phyloP scores from a whole-genome alignment of 768 basidiomycete species.

The Suillus decipiens region DNA sequence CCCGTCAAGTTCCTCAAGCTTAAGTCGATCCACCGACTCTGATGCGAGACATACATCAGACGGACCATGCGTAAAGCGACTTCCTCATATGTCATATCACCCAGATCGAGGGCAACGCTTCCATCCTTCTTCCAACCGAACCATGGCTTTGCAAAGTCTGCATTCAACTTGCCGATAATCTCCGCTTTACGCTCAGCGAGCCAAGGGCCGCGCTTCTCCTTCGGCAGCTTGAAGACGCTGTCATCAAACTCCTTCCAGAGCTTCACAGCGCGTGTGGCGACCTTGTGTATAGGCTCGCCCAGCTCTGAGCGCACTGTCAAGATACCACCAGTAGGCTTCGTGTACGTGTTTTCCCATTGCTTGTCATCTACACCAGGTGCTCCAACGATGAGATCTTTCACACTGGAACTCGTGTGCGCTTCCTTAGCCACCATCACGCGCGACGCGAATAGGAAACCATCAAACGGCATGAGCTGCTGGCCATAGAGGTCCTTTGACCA shows the following conservation, averaged over 20 bases:
- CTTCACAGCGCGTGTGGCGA: constrained; percentile 95
- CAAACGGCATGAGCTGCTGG: constrained; percentile 96
- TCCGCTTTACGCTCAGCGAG: constrained; percentile 84
- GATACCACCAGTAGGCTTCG: constrained; percentile 92
- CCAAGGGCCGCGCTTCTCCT: constrained; percentile 94
- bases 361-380: constrained; percentile 90
- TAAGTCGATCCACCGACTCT: constrained; percentile 91
- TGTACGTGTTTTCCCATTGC: constrained; percentile 94
- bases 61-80: constrained; percentile 88
- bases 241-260: constrained; percentile 99
- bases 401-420: constrained; percentile 90
- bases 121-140: constrained; percentile 97
- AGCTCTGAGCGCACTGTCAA: constrained; percentile 97
- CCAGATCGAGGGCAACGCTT: constrained; percentile 77
- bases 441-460: constrained; percentile 94
- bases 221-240: constrained; percentile 91
- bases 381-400: constrained; percentile 96
- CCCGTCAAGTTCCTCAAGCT: constrained; percentile 92
- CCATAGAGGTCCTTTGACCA: constrained; percentile 86
- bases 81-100: constrained; percentile 99
- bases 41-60: constrained; percentile 91
- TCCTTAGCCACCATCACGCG: constrained; percentile 99
- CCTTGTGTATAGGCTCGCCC: constrained; percentile 99
- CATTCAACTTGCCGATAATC: constrained; percentile 89
- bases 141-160: constrained; percentile 95